Percentiles rank a stretch among this genome's conserved stretches.
phyloP scores from a whole-genome alignment of 1,284 basidiomycete genomes.

The Cryptococcus depauperatus region DNA sequence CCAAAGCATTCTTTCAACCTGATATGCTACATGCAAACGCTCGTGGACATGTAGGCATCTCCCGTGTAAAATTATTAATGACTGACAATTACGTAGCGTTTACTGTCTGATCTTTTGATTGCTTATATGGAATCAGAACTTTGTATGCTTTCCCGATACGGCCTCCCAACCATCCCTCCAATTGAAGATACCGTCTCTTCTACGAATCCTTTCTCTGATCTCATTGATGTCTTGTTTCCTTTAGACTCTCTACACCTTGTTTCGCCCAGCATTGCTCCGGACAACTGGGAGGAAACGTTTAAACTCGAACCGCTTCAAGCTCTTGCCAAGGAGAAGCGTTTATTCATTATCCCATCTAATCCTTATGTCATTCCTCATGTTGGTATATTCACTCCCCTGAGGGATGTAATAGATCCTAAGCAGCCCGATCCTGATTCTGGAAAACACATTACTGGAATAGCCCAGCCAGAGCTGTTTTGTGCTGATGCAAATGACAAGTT shows the following conservation, averaged over 20 bases:
- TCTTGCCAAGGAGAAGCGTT: slow-evolving; percentile 26
- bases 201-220: slow-evolving; percentile 15
- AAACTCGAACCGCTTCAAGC: slow-evolving; percentile 20
- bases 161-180: slow-evolving; percentile 26
- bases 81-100: slow-evolving; percentile 17
- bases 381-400: slow-evolving; percentile 33
- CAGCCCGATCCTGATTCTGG: slow-evolving; percentile 25
- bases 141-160: slow-evolving; percentile 35
- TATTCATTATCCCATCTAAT: slow-evolving; percentile 31
- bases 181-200: slow-evolving; percentile 30
- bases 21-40: slow-evolving; percentile 43
- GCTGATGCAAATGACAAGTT: slow-evolving; percentile 41
- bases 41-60: slow-evolving; percentile 36
- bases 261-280: slow-evolving; percentile 24
- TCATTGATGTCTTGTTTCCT: slow-evolving; percentile 35
- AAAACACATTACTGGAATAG: slow-evolving; percentile 25
- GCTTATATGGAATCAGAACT: slow-evolving; percentile 44
- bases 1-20: slow-evolving; percentile 33
- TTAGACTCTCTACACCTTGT: slow-evolving; percentile 26
- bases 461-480: slow-evolving; percentile 41
- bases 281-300: slow-evolving; percentile 37
- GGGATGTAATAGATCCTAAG: slow-evolving; percentile 33
- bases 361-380: slow-evolving; percentile 36
- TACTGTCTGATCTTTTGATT: slow-evolving; percentile 42
- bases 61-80: background rate